Base-by-base conservation (phyloP, 78 protist genomes). In the Corallochytrium limacisporum region DNA sequence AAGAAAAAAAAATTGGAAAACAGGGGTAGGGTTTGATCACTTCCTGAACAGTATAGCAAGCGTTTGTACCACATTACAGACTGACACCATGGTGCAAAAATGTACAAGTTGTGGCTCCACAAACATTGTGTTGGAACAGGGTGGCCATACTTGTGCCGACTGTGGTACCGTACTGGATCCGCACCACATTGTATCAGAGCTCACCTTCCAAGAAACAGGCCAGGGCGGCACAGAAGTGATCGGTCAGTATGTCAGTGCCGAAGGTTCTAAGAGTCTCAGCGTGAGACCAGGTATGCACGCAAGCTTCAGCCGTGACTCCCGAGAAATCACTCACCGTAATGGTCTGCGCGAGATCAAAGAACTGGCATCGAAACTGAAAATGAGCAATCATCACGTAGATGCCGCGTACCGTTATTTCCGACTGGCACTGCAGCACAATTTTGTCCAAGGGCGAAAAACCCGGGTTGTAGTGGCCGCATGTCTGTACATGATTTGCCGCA, bases 401-500 rank as follows among this genome's bases (percentile, higher is more conserved):
- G 74, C 69, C 2, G 82, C 87, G 3, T 53, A 47, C 18, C 59
- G 74, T 7, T 36, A 62, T 35, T 62, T 39, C 56, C 36, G 1
- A 9, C n/a, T 62, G 37, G 82, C 83, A 1, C 44, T 68, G 7
- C 51, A 68, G 48, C 59, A 59, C 51, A 77, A 77, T 35, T 83
- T 83, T 51, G 74, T 55, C 38, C 76, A 48, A 22, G 73, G 62
- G 26, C 60, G 73, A 18, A 15, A 18, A 32, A 67, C 62, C 16
- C 28, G 70, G 39, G 18, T 54, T 15, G 94, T 91, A 22, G 67
- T 63, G 22, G 97, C 94, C 7, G 61, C 89, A 10, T 88, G 94
- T 71, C 63, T 91, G 10, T 91, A 91, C 55, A 50, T 80, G 29
- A 83, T 82, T 16, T 91, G 97, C 54, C 80, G 90, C 24, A 47